A percentile compares a stretch with the other conserved stretches of the same genome.
These are phyloP conservation scores for Hypoxylon rubiginosum DNA, from an alignment of 2,329 filamentous ascomycete genomes.

Conservation along the genomic window DNA sequence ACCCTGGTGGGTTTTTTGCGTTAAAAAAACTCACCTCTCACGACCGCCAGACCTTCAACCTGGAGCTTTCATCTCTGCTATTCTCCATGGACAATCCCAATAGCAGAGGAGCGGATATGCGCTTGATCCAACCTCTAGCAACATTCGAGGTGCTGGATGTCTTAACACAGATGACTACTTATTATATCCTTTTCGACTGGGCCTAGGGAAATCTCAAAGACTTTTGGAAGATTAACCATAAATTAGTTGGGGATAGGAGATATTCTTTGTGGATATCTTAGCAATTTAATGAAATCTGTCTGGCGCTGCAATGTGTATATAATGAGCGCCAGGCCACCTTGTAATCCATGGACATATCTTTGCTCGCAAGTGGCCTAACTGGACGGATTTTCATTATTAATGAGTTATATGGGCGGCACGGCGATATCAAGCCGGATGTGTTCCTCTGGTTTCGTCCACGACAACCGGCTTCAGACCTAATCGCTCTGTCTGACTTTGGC, in stretches of 20 bases:
- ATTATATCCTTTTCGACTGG: constrained; percentile 43
- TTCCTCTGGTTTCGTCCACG: constrained; percentile 50
- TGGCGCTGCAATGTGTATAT: constrained; percentile 35
- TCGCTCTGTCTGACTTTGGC: constrained; percentile 55
- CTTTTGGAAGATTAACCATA: constrained; percentile 31
- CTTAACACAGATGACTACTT: constrained; percentile 2
- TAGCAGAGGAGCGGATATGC: background rate
- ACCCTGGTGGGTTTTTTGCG: constrained; percentile 27
- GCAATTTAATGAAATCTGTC: constrained; percentile 30
- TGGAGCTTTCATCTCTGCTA: constrained; percentile 37
- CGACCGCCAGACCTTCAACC: constrained; percentile 24
- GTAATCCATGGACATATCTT: constrained; percentile 5
- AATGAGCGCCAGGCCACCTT: constrained; percentile 30
- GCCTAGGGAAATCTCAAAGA: constrained; percentile 33
- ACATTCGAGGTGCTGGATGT: constrained; percentile 35
- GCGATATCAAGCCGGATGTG: constrained; percentile 56
- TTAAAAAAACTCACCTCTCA: constrained; percentile 35
- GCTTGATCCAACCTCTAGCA: constrained; percentile 34
- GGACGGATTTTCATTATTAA: constrained; percentile 5
- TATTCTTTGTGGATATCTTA: constrained; percentile 32
- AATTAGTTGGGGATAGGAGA: constrained; percentile 1
- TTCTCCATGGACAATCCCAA: constrained; percentile 32
- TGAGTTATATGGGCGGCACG: constrained; percentile 50
- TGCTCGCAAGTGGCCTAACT: background rate
- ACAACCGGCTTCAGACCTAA: constrained; percentile 28